Base-by-base conservation (phyloP, 108 stramenopile genomes). In the Nannochloropsis oceanica region DNA sequence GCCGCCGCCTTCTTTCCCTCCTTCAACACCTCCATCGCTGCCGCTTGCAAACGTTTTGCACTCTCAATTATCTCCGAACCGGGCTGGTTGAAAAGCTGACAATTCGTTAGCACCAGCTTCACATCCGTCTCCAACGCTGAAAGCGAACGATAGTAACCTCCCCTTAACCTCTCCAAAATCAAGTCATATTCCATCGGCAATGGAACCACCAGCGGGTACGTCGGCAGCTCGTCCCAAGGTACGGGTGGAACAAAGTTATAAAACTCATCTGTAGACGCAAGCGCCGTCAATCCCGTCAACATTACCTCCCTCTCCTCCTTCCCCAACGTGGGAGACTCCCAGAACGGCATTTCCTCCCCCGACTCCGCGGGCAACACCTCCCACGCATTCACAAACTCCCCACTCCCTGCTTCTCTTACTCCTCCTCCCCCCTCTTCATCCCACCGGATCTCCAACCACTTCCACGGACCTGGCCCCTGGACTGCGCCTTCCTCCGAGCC, bases 181-280 rank as follows among this genome's bases (percentile, higher is more conserved):
- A 87, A 83, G 44, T 79, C 87, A 27, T 83, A 79, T 24, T 87
- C 87, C 84, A 87, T 87, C 14, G 87, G 87, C 46, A 87, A 79
- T 8, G 87, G 43, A 24, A 87, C 44, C 0, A 84, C 34, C 8
- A 22, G 27, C 12, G 59, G 59, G 59, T 73, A 73, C 22, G 59
- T 22, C 2, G 59, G 59, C 22, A 73, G 59, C 59, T 73, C 59
- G 3, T n/a, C 59, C 59, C 59, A 73, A n/a, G 59, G 59, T 8
- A 73, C 59, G 7, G 59, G 59, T 8, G 59, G 59, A 2, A 73
- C 59, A n/a, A 73, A 73, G 59, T n/a, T 73, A n/a, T 73, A 73
- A n/a, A 7, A 73, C 59, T 73, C 22, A n/a, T n/a, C 59, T 8
- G 18, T n/a, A 8, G 59, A 73, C 0, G 59, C 59, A 18, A 73